Percentiles rank a stretch among this genome's conserved stretches.
These are phyloP conservation scores for Glycine tomentella DNA, from an alignment of 306 rosid genomes.

Conservation along the genomic window DNA sequence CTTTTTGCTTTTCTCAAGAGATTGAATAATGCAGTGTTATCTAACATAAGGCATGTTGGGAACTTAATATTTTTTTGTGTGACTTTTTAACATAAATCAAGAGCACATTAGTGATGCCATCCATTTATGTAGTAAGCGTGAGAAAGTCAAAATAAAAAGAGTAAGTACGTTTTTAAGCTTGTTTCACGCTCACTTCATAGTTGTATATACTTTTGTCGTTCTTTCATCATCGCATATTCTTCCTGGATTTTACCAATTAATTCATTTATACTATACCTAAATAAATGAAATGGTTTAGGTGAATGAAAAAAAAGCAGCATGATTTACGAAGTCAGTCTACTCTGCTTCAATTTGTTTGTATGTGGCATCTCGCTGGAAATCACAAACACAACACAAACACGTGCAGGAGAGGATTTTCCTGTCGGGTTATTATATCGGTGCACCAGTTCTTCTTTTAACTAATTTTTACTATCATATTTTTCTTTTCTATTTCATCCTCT, in stretches of 20 bases:
- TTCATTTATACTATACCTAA: background rate
- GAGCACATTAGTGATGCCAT: too few species aligned
- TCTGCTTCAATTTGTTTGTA: background rate
- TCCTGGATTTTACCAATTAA: background rate
- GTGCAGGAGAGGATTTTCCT: background rate
- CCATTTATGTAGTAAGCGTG: too few species aligned
- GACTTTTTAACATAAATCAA: background rate
- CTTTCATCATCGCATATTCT: background rate
- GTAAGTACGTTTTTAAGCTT: too few species aligned
- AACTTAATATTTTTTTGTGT: background rate
- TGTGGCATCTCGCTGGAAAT: constrained; percentile 27
- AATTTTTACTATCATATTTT: too few species aligned
- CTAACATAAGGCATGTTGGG: background rate
- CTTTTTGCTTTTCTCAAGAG: background rate
- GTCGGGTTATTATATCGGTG: background rate
- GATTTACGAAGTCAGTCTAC: background rate
- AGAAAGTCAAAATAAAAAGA: too few species aligned
- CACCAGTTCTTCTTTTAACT: too few species aligned
- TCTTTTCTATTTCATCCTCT: too few species aligned
- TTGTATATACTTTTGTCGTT: background rate
- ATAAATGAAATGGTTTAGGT: too few species aligned
- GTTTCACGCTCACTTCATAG: too few species aligned
- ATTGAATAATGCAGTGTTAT: background rate
- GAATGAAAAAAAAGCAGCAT: background rate
- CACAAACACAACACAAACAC: background rate